Evolutionary conservation across 2,329 filamentous ascomycete species (phyloP), one percentile per base, ranked within the genome.

Genomic region (Penicillium capsulatum): DNA sequence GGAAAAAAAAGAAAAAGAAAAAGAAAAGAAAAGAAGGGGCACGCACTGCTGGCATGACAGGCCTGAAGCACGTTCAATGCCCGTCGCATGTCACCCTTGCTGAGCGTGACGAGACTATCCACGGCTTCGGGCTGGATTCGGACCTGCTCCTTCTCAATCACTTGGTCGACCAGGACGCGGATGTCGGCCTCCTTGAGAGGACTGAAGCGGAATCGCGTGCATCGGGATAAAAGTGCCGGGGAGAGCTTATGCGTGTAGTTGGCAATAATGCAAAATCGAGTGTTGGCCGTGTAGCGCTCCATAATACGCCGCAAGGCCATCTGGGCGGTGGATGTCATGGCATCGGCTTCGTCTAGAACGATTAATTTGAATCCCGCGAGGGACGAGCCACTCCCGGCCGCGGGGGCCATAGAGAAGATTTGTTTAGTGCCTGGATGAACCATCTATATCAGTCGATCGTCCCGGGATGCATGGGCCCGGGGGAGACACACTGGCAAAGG

Each of bases 251-350:
- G 92, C 19, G 92, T 92, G 67, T 98, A 98, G 69, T 98, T 98
- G 55, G 92, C 92, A 55, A 98, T 97, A 61, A 98, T 88, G 70
- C 91, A 97, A 70, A 98, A 98, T 36, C 92, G 77, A 2, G 92
- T 96, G 70, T 98, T 98, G 44, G 86, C 86, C 1, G 92, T 98
- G 71, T 98, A 98, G 70, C 95, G 95, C 63, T 98, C 92, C 92
- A 98, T 98, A 60, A 98, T 97, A 33, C 92, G 76, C 47, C 92
- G 80, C 39, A 98, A 73, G 0, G 92, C 92, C 91, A 98, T 98
- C 68, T 98, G 92, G 4, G 92, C 92, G 0, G 91, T 94, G 38
- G 87, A 85, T n/a, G 92, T 98, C 92, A 98, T 98, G 38, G 92
- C 92, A 64, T 98, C 92, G n/a, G 92, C 92, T 72, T 98, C 92